phyloP scores from a whole-genome alignment of 306 rosid species.

The Sesbania bispinosa region DNA sequence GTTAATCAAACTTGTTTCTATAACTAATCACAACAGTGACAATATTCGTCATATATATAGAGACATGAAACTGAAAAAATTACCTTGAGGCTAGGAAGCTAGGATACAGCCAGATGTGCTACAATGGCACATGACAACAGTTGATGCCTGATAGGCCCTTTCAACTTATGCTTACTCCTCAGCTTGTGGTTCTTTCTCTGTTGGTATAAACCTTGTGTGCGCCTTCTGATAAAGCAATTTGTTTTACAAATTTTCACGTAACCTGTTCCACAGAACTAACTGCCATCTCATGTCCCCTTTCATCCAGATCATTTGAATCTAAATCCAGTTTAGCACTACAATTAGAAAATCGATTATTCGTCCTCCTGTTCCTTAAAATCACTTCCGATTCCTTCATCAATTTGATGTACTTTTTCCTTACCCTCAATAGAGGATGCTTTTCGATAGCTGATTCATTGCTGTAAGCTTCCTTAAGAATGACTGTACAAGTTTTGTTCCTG shows the following conservation, averaged over 20 bases:
- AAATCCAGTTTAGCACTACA: slow-evolving; percentile 13
- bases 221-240: background rate
- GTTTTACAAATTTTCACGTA: background rate
- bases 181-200: too few relatives aligned
- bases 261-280: slow-evolving; percentile 21
- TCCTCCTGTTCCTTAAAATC: slow-evolving; percentile 59
- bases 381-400: slow-evolving; percentile 60
- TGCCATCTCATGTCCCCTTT: slow-evolving; percentile 34
- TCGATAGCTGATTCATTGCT: slow-evolving; percentile 42
- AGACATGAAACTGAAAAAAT: too few relatives aligned
- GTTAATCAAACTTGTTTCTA: background rate
- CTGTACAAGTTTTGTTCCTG: slow-evolving; percentile 77
- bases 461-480: slow-evolving; percentile 80
- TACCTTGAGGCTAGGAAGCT: too few relatives aligned
- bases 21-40: background rate
- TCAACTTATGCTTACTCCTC: background rate
- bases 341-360: slow-evolving; percentile 33
- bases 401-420: slow-evolving; percentile 66
- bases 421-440: slow-evolving; percentile 64
- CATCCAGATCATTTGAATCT: slow-evolving; percentile 43
- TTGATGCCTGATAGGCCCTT: background rate
- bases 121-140: too few relatives aligned
- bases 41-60: background rate
- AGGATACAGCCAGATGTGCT: too few relatives aligned
- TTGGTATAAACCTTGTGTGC: too few relatives aligned